Evolutionary conservation across 805 yeast species (phyloP).

Genomic region (Yarrowia porcina): DNA sequence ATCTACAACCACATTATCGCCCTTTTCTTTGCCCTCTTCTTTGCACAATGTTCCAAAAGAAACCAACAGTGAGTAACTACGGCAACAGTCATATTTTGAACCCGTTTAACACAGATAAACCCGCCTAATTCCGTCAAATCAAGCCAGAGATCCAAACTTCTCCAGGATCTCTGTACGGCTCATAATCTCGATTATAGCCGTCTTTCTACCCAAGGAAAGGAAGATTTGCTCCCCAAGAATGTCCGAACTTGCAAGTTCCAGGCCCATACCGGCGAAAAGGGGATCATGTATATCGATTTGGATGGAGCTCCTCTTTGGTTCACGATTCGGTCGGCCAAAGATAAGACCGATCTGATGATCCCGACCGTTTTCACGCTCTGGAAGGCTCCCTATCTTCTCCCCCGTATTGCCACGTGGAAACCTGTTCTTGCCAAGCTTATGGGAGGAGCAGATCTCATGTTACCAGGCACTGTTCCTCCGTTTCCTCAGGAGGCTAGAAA

Average conservation of each 20-base stretch:
- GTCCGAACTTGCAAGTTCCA: conserved; percentile 65
- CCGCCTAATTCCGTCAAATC: conserved; percentile 76
- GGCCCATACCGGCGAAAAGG: conserved; percentile 48
- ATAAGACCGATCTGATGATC: conserved; percentile 50
- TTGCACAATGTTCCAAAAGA: conserved; percentile 38
- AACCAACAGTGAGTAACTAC: conserved; percentile 42
- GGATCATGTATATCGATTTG: conserved; percentile 62
- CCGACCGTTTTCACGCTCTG: conserved; percentile 74
- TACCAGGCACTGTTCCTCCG: conserved; percentile 49
- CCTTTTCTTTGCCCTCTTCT: no score
- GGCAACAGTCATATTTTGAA: no score
- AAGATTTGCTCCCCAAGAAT: conserved; percentile 43
- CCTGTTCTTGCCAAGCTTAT: conserved; percentile 66
- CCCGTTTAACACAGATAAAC: conserved; percentile 46
- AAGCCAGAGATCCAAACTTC: conserved; percentile 66
- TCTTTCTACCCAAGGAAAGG: conserved; percentile 31
- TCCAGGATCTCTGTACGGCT: conserved; percentile 42
- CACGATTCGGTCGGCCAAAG: conserved; percentile 38
- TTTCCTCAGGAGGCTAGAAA: conserved; percentile 49
- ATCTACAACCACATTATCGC: no score
- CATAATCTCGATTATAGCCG: conserved; percentile 37
- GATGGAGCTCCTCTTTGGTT: conserved; percentile 72
- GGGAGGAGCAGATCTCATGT: conserved; percentile 66
- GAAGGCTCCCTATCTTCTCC: conserved; percentile 63
- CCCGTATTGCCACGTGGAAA: conserved; percentile 66